phyloP scores from a whole-genome alignment of 768 basidiomycete species.

The Sarcomyxa edulis region DNA sequence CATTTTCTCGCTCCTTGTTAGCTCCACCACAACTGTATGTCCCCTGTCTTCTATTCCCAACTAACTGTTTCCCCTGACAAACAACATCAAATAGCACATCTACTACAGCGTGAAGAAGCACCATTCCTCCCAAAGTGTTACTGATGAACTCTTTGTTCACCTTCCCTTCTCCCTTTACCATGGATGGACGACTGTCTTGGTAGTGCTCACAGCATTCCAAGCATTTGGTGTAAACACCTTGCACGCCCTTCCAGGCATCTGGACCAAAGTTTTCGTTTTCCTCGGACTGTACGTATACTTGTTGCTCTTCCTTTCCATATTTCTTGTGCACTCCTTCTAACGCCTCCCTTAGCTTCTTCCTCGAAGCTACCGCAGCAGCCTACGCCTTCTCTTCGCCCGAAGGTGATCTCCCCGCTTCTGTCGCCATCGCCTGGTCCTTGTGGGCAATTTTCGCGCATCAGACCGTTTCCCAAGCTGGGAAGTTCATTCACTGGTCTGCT shows the following conservation, averaged over 20 bases:
- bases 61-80: constrained; percentile 26
- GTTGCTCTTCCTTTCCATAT: neutral
- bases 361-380: constrained; percentile 86
- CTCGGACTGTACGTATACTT: constrained; percentile 63
- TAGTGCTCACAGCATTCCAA: constrained; percentile 78
- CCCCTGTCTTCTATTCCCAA: constrained; percentile 14
- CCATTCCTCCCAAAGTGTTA: constrained; percentile 54
- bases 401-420: constrained; percentile 89
- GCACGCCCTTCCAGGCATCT: constrained; percentile 63
- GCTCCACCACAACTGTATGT: constrained; percentile 55
- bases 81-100: too few species aligned
- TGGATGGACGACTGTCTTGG: constrained; percentile 85
- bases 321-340: constrained; percentile 1
- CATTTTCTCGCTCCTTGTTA: constrained; percentile 83
- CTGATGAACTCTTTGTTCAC: constrained; percentile 88
- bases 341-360: constrained; percentile 62
- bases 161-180: constrained; percentile 96
- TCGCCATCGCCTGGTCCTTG: constrained; percentile 90
- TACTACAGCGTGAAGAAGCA: constrained; percentile 94
- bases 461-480: constrained; percentile 41
- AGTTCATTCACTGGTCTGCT: constrained; percentile 88
- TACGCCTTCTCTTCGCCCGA: constrained; percentile 90
- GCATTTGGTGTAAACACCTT: constrained; percentile 82
- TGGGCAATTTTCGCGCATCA: constrained; percentile 89
- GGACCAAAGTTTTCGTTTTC: constrained; percentile 96